Percentiles rank a stretch among this genome's conserved stretches.
phyloP scores from a whole-genome alignment of 805 yeast species.

The Yarrowia hollandica region DNA sequence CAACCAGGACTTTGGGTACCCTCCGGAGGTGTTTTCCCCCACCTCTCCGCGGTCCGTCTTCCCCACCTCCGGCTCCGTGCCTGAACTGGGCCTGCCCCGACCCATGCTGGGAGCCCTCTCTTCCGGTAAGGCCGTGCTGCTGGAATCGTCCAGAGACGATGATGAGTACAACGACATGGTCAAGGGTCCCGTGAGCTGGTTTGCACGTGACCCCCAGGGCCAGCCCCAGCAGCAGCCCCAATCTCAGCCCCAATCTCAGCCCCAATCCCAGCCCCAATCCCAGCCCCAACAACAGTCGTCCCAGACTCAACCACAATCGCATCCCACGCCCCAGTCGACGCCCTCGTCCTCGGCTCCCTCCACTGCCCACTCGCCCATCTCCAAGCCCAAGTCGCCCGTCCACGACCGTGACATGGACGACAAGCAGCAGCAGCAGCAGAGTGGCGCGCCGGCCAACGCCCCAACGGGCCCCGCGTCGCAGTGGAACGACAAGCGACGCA shows the following conservation, averaged over 20 bases:
- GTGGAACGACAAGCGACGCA: slow-evolving; percentile 28
- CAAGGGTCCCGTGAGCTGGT: slow-evolving; percentile 30
- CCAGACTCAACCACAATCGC: slow-evolving; percentile 27
- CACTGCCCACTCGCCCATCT: slow-evolving; percentile 25
- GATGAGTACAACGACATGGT: slow-evolving; percentile 31
- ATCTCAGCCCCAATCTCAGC: slow-evolving; percentile 5
- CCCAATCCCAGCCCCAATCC: slow-evolving; percentile 3
- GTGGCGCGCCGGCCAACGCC: slow-evolving; percentile 18
- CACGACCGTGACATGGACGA: slow-evolving; percentile 14
- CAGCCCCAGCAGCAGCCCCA: slow-evolving; percentile 7
- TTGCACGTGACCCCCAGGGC: slow-evolving; percentile 9
- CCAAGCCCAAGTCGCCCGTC: slow-evolving; percentile 20
- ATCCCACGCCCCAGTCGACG: slow-evolving; percentile 6
- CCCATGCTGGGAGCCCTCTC: slow-evolving; percentile 21
- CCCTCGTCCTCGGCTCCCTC: slow-evolving; percentile 10
- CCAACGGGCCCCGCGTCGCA: slow-evolving; percentile 30
- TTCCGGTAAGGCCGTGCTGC: slow-evolving; percentile 27
- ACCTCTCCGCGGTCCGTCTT: slow-evolving; percentile 36
- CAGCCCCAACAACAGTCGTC: background rate
- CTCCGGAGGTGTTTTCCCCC: slow-evolving; percentile 34
- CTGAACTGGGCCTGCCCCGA: slow-evolving; percentile 15
- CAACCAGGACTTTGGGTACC: slow-evolving; percentile 21
- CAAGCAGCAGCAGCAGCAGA: too few relatives aligned
- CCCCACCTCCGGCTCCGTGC: slow-evolving; percentile 30
- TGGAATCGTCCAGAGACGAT: slow-evolving; percentile 21